A percentile compares a stretch with the other conserved stretches of the same genome.
Conservation (phyloP, 257 asterid species). For the Solanum infundibuliforme region DNA sequence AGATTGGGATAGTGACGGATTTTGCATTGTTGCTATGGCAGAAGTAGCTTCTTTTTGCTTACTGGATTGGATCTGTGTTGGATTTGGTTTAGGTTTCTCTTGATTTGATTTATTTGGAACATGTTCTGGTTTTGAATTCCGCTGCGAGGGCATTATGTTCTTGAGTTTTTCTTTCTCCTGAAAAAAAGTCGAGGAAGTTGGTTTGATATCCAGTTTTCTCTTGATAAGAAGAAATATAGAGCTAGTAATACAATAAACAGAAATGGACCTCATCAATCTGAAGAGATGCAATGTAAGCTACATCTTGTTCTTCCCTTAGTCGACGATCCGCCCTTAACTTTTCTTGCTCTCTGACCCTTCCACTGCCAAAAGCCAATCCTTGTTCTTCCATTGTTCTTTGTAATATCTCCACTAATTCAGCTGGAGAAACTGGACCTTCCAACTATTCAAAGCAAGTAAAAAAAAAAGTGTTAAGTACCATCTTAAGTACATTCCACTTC, state of each 20-base stretch:
- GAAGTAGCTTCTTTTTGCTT: constrained; percentile 9
- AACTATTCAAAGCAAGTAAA: constrained; percentile 22
- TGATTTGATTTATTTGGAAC: constrained; percentile 3
- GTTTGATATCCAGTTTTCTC: neutral
- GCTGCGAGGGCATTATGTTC: constrained; percentile 15
- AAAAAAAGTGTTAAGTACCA: neutral
- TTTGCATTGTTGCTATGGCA: constrained; percentile 8
- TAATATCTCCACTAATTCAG: constrained; percentile 57
- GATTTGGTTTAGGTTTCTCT: constrained; percentile 10
- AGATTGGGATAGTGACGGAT: constrained; percentile 11
- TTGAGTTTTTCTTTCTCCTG: constrained; percentile 48
- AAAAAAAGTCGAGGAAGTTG: neutral
- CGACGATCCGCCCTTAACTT: constrained; percentile 30
- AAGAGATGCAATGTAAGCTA: constrained; percentile 66
- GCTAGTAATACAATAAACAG: neutral
- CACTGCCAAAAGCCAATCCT: constrained; percentile 58
- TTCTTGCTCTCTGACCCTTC: constrained; percentile 33
- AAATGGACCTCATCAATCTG: constrained; percentile 53
- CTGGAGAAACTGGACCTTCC: constrained; percentile 77
- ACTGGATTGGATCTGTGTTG: constrained; percentile 12
- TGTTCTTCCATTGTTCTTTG: constrained; percentile 74
- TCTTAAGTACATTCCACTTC: neutral
- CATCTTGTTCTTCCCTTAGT: constrained; percentile 78
- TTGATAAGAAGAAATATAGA: neutral
- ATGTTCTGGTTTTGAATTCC: constrained; percentile 11